Conservation (phyloP, 2,329 filamentous ascomycete species). For the Sphaerostilbella broomeana region DNA sequence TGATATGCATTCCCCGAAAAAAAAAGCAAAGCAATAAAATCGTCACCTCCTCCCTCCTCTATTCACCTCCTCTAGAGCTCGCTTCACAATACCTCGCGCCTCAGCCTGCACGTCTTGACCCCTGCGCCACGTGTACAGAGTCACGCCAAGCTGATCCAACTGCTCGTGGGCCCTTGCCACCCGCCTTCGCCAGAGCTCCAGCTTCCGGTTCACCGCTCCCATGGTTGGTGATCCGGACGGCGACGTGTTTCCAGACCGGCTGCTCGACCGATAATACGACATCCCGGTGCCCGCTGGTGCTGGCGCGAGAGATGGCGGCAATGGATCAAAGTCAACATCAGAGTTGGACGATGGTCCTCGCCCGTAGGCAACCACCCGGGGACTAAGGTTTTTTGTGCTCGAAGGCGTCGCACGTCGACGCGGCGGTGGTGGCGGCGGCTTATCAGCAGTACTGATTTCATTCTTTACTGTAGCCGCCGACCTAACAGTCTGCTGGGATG, state of each 20-base stretch:
- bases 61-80: conserved; percentile 41
- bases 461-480: conserved; percentile 5
- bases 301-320: conserved; percentile 27
- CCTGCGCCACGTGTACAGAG: conserved; percentile 65
- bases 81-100: conserved; percentile 57
- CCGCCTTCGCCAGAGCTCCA: conserved; percentile 65
- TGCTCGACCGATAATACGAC: conserved; percentile 22
- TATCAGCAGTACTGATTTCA: conserved; percentile 13
- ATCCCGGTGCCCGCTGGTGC: conserved; percentile 15
- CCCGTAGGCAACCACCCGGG: conserved; percentile 23
- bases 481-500: conserved; percentile 27
- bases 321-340: conserved; percentile 36
- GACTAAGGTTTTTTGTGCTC: conserved; percentile 26
- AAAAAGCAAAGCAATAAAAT: background rate
- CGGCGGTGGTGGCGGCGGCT: conserved; percentile 42
- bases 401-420: conserved; percentile 39
- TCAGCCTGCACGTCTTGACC: conserved; percentile 64
- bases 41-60: conserved; percentile 9
- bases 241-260: conserved; percentile 26
- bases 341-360: conserved; percentile 31
- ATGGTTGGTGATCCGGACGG: conserved; percentile 30
- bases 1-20: too few species aligned
- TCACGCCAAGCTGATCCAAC: conserved; percentile 58
- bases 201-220: conserved; percentile 54
- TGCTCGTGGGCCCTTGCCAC: conserved; percentile 58